A percentile compares a stretch with the other conserved stretches of the same genome.
These are phyloP conservation scores for Phytophthora podocarpi DNA, from an alignment of 352 stramenopile genomes.

Conservation along the genomic window DNA sequence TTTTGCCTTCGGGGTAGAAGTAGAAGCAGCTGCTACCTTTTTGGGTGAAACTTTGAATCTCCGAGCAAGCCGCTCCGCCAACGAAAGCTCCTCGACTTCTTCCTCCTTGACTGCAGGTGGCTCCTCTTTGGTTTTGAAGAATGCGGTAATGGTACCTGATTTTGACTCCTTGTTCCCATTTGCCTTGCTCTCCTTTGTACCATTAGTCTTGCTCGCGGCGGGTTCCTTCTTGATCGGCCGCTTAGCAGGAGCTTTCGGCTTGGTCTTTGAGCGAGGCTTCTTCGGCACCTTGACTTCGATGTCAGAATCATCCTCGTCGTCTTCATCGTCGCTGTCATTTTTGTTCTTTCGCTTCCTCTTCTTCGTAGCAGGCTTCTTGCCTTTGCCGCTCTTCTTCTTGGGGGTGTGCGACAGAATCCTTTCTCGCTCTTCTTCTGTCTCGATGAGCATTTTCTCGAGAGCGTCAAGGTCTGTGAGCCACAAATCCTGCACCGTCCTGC, in stretches of 20 bases:
- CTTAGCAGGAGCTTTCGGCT: conserved; percentile 50
- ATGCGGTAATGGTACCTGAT: conserved; percentile 46
- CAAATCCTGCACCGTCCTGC: conserved; percentile 88
- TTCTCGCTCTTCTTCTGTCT: conserved; percentile 67
- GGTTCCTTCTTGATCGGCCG: conserved; percentile 37
- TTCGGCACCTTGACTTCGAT: conserved; percentile 47
- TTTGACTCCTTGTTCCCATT: conserved; percentile 36
- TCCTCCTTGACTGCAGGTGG: conserved; percentile 37
- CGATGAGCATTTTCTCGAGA: conserved; percentile 73
- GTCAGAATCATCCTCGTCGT: conserved; percentile 71
- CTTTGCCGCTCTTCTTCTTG: conserved; percentile 56
- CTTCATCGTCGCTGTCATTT: conserved; percentile 46
- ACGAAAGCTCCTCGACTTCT: conserved; percentile 74
- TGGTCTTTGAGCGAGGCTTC: conserved; percentile 36
- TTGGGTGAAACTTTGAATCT: conserved; percentile 49
- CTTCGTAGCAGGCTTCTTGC: conserved; percentile 52
- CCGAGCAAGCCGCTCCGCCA: conserved; percentile 71
- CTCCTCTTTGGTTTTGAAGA: conserved; percentile 55
- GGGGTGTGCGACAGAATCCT: conserved; percentile 59
- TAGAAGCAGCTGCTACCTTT: conserved; percentile 38
- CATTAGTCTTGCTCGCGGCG: conserved; percentile 22
- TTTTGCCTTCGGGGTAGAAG: conserved; percentile 20
- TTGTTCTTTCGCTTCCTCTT: conserved; percentile 54
- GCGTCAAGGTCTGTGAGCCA: conserved; percentile 95
- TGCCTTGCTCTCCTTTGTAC: conserved; percentile 32